A percentile compares a stretch with the other conserved stretches of the same genome.
Conservation (phyloP, 257 asterid species). For the Coffea eugenioides region DNA sequence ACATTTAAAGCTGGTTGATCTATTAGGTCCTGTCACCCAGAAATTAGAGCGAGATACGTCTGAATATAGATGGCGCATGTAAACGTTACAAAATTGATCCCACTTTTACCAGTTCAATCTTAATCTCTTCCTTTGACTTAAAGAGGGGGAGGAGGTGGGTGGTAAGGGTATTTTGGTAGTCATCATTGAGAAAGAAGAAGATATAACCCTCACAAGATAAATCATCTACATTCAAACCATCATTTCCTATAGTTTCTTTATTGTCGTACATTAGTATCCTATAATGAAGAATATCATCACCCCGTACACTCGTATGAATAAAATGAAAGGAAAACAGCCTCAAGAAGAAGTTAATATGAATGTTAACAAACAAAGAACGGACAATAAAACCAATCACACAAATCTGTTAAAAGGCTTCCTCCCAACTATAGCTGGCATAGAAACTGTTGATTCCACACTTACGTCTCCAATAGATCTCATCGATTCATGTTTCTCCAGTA, state of each 20-base stretch:
- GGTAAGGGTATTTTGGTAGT: not conserved
- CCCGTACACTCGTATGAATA: constrained; percentile 29
- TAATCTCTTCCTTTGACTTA: not conserved
- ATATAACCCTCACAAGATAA: not conserved
- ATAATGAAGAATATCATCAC: constrained; percentile 26
- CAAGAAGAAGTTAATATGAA: constrained; percentile 25
- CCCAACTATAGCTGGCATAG: constrained; percentile 73
- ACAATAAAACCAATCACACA: constrained; percentile 57
- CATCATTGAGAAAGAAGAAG: not conserved
- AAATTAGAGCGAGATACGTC: not conserved
- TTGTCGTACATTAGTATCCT: constrained; percentile 38
- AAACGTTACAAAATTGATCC: not conserved
- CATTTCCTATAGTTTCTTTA: constrained; percentile 32
- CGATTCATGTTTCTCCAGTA: constrained; percentile 47
- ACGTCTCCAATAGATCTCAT: constrained; percentile 45
- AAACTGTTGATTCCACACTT: constrained; percentile 66
- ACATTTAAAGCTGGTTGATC: not conserved
- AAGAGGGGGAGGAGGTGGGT: too few species aligned
- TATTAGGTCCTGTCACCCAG: not conserved
- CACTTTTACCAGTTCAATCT: not conserved
- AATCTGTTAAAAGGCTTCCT: constrained; percentile 90
- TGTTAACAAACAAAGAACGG: constrained; percentile 23
- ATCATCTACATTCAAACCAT: constrained; percentile 30
- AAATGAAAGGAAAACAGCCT: constrained; percentile 19
- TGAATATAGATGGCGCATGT: not conserved